Conservation (phyloP, 2,329 filamentous ascomycete species). For the Nigrograna mackinnonii region DNA sequence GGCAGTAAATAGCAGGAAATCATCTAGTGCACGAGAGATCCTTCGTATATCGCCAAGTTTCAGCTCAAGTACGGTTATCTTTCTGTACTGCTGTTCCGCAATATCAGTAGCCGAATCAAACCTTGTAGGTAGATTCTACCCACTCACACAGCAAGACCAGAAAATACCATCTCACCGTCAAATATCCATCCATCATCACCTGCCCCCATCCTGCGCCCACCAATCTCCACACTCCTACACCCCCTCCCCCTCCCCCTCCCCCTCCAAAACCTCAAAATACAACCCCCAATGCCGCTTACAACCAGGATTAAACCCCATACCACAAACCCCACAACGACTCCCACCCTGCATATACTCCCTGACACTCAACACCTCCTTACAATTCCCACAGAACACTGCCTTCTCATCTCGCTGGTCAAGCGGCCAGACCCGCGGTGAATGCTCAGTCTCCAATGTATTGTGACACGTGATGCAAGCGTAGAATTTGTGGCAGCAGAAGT, state of each 20-base stretch:
- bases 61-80: not conserved
- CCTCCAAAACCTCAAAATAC: slow-evolving; percentile 29
- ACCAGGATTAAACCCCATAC: slow-evolving; percentile 35
- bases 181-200: not conserved
- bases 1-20: not conserved
- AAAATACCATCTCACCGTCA: not conserved
- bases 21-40: not conserved
- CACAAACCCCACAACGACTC: slow-evolving; percentile 29
- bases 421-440: slow-evolving; percentile 27
- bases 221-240: not conserved
- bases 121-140: not conserved
- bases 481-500: slow-evolving; percentile 39
- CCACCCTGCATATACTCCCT: slow-evolving; percentile 34
- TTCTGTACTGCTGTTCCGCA: not conserved
- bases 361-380: slow-evolving; percentile 28
- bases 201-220: not conserved
- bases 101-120: not conserved
- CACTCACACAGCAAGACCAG: too few species aligned
- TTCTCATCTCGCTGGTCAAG: not conserved
- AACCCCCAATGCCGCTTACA: slow-evolving; percentile 38
- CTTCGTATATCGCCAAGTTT: not conserved
- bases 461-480: slow-evolving; percentile 42
- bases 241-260: not conserved
- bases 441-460: slow-evolving; percentile 27
- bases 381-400: slow-evolving; percentile 32